Conservation (phyloP, 306 rosid genomes). For the Lathyrus oleraceus region DNA sequence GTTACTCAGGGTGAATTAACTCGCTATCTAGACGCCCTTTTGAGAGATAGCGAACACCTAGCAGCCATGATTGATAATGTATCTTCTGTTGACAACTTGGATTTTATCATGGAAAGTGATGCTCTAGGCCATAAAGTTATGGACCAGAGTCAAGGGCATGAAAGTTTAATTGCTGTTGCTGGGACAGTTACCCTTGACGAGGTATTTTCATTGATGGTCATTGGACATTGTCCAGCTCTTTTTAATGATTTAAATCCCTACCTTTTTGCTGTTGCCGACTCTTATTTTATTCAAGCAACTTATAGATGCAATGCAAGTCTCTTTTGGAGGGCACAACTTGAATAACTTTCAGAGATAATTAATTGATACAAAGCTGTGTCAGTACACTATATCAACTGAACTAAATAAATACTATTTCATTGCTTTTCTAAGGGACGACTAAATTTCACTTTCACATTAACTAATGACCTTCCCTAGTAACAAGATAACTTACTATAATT, state of each 20-base stretch:
- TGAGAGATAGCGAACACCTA: constrained; percentile 95
- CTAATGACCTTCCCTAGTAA: background rate
- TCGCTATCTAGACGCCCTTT: constrained; percentile 90
- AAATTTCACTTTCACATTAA: background rate
- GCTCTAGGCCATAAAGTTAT: constrained; percentile 92
- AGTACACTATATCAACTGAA: background rate
- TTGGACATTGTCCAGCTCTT: constrained; percentile 24
- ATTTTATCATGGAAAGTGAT: constrained; percentile 98
- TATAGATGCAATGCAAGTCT: constrained; percentile 12
- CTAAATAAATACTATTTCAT: background rate
- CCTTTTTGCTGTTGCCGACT: constrained; percentile 15
- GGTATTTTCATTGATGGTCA: constrained; percentile 48
- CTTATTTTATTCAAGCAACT: background rate
- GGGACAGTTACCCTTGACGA: constrained; percentile 94
- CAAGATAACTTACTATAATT: background rate
- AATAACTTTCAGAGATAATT: background rate
- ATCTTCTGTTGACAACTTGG: constrained; percentile 98
- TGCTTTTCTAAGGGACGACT: background rate
- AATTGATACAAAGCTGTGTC: background rate
- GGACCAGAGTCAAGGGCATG: constrained; percentile 99
- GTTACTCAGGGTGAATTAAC: constrained; percentile 98
- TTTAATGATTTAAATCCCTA: background rate
- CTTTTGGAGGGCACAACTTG: constrained; percentile 12
- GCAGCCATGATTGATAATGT: constrained; percentile 99
- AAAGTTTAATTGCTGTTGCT: constrained; percentile 87